phyloP scores from a whole-genome alignment of 805 yeast genomes.

The Osmozyma mogii region DNA sequence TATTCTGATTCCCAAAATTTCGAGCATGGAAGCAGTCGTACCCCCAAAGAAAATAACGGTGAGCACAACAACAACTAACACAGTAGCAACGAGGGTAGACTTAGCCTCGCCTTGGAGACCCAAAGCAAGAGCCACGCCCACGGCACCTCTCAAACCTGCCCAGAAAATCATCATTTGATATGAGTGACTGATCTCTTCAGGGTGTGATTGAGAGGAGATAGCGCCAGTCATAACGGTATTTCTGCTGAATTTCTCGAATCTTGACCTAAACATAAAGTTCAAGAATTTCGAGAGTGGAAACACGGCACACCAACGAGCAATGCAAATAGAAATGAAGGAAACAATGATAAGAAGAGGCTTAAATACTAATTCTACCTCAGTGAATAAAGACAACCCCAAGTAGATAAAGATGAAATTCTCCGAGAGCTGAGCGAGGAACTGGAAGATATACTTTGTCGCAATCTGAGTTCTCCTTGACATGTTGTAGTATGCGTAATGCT shows the following conservation, averaged over 20 bases:
- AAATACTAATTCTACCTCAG: conserved; percentile 92
- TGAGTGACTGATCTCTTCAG: conserved; percentile 88
- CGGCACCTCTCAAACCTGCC: conserved; percentile 99
- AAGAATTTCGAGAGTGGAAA: conserved; percentile 84
- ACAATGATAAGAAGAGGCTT: conserved; percentile 89
- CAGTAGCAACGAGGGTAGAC: conserved; percentile 84
- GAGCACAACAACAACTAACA: conserved; percentile 89
- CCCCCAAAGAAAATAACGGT: conserved; percentile 97
- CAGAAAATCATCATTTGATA: conserved; percentile 99
- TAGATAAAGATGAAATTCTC: conserved; percentile 96
- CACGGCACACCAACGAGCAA: conserved; percentile 95
- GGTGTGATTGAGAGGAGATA: conserved; percentile 33
- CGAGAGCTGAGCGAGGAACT: conserved; percentile 85
- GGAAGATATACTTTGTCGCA: conserved; percentile 92
- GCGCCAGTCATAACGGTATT: conserved; percentile 31
- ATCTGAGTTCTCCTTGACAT: conserved; percentile 97
- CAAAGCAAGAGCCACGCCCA: conserved; percentile 97
- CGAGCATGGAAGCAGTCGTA: conserved; percentile 97
- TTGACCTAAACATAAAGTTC: conserved; percentile 67
- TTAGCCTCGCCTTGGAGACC: conserved; percentile 94
- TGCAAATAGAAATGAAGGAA: conserved; percentile 82
- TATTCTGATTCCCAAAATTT: conserved; percentile 83
- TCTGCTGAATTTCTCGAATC: conserved; percentile 35
- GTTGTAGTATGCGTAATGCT: conserved; percentile 94
- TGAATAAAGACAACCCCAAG: conserved; percentile 86